Conservation (phyloP, 352 stramenopile species). For the Chrysophaeum taylorii region DNA sequence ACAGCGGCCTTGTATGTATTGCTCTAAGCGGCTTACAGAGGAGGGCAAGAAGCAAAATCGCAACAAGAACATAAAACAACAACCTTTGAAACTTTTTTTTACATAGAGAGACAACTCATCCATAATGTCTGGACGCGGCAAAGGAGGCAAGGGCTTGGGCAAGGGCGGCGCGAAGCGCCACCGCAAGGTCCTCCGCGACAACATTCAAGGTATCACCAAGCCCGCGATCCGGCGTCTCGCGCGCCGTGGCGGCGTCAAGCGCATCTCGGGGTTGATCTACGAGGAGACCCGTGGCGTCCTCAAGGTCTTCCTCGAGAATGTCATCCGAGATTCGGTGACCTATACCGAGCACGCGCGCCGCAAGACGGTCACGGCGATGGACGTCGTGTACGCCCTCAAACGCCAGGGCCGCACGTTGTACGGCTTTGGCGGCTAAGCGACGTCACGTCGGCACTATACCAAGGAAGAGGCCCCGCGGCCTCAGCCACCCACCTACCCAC, state of each 20-base stretch:
- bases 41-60: too few species aligned
- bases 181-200: conserved; percentile 90
- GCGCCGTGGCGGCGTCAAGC: conserved; percentile 92
- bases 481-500: too few species aligned
- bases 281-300: conserved; percentile 93
- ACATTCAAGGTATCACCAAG: conserved; percentile 92
- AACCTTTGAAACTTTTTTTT: too few species aligned
- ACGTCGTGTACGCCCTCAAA: conserved; percentile 96
- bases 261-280: conserved; percentile 94
- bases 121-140: conserved; percentile 77
- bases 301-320: conserved; percentile 96
- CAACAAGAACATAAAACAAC: too few species aligned
- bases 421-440: too few species aligned
- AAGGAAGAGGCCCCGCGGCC: too few species aligned
- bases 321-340: conserved; percentile 86
- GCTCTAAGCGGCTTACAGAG: too few species aligned
- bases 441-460: too few species aligned
- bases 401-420: conserved; percentile 86
- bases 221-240: conserved; percentile 91
- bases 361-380: conserved; percentile 94
- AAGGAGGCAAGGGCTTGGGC: conserved; percentile 85
- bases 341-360: conserved; percentile 88
- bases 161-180: conserved; percentile 92
- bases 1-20: too few species aligned
- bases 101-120: too few species aligned